Evolutionary conservation across 169 alveolate genomes (phyloP), one percentile per base, ranked within the genome.

Genomic region (Cryptosporidium andersoni): DNA sequence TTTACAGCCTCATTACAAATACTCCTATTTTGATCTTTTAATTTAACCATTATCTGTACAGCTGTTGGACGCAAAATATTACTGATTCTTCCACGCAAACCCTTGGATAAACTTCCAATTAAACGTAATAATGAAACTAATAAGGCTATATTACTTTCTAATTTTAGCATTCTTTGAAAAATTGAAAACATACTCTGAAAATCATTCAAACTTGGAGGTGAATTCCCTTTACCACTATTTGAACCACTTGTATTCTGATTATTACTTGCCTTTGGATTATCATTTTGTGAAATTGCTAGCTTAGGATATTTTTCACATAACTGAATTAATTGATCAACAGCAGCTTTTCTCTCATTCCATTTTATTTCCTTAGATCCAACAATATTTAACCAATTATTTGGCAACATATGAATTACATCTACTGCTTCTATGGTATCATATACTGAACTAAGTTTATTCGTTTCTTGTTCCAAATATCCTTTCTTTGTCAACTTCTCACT

Each of bases 281-380:
- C 60, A 36, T 4, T n/a, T 3, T 74, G 74, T 11, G 25, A n/a
- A n/a, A 74, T 55, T 6, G 74, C 53, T 8, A 74, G 39, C 63
- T 60, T 74, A 42, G 55, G 55, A 39, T 74, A 68, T n/a, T 45
- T 43, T 58, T 74, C 85, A 8, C 85, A 74, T 25, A 74, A 45
- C 42, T 74, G 55, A 4, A 36, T 58, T 45, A 74, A 74, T 14
- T 55, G 51, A 37, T 74, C 85, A 9, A 74, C 45, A 8, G 60
- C 60, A 34, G 45, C 9, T 58, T 74, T 74, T 43, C 85, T 55
- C 43, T 74, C 85, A 58, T 16, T 74, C 85, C 85, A 74, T 60
- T 74, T 74, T 58, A 74, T 58, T 58, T 74, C 74, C 52, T 62
- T 74, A 37, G 55, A 58, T 12, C 74, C 55, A 8, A 74, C 49